These are phyloP conservation scores for Arachnopeziza araneosa DNA, from an alignment of 2,329 filamentous ascomycete species.

Conservation along the genomic window DNA sequence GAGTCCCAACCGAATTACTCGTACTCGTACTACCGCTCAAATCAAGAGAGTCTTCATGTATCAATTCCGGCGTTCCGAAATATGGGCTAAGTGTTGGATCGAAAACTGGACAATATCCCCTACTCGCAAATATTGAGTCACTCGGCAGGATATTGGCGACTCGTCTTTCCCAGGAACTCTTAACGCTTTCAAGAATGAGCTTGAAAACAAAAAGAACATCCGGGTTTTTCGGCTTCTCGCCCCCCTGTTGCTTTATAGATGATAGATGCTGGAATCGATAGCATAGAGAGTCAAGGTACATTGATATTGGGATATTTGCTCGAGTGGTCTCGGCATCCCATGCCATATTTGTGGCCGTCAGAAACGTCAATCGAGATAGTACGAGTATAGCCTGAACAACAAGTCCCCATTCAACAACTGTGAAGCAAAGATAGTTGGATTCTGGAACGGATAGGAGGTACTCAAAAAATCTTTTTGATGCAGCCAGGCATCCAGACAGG, in stretches of 20 bases:
- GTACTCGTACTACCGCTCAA: not conserved
- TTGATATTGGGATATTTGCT: conserved; percentile 20
- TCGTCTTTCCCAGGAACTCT: conserved; percentile 21
- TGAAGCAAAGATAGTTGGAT: conserved; percentile 16
- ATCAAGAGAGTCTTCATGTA: conserved; percentile 6
- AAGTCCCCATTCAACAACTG: conserved; percentile 16
- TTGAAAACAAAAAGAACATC: conserved; percentile 22
- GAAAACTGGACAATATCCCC: not conserved
- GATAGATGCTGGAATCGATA: conserved; percentile 22
- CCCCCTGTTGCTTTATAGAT: not conserved
- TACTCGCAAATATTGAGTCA: not conserved
- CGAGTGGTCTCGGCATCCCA: conserved; percentile 23
- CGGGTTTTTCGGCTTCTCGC: conserved; percentile 10
- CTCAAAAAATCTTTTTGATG: conserved; percentile 22
- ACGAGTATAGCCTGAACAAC: conserved; percentile 20
- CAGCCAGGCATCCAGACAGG: conserved; percentile 15
- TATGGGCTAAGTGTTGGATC: conserved; percentile 8
- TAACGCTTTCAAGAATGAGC: conserved; percentile 22
- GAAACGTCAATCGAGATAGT: conserved; percentile 23
- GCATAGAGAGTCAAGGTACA: conserved; percentile 28
- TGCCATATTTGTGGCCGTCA: conserved; percentile 20
- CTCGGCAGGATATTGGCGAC: conserved; percentile 11
- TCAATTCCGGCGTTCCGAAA: conserved; percentile 10
- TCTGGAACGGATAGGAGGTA: conserved; percentile 23
- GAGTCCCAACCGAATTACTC: not conserved